Conservation (phyloP, 768 basidiomycete species). For the Mycena indigotica region DNA sequence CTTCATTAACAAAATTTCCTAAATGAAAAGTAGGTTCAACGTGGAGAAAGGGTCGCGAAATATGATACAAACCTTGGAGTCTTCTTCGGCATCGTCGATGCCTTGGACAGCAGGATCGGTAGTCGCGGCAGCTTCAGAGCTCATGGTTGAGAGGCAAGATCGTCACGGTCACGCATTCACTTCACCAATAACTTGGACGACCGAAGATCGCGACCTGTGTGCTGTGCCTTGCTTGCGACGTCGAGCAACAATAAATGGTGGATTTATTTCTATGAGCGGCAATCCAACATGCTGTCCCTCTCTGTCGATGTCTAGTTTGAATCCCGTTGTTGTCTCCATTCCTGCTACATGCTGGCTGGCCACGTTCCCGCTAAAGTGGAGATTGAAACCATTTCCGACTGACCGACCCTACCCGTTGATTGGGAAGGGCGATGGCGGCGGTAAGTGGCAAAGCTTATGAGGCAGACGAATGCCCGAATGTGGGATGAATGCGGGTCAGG, state of each 20-base stretch:
- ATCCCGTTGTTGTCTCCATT: too few relatives aligned
- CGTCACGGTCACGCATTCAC: not conserved
- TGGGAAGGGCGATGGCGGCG: not conserved
- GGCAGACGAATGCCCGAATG: not conserved
- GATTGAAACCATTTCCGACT: not conserved
- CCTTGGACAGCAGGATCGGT: slow-evolving; percentile 12
- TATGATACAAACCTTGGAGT: slow-evolving; percentile 55
- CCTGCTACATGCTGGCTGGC: too few relatives aligned
- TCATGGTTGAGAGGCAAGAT: not conserved
- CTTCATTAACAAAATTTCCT: slow-evolving; percentile 92
- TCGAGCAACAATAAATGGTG: too few relatives aligned
- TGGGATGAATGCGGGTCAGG: too few relatives aligned
- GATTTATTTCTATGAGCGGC: too few relatives aligned
- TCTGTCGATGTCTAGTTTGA: too few relatives aligned
- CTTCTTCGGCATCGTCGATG: slow-evolving; percentile 65
- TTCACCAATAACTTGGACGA: too few relatives aligned
- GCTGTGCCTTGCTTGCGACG: too few relatives aligned
- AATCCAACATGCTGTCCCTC: too few relatives aligned
- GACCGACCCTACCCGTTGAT: not conserved
- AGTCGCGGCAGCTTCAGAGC: not conserved
- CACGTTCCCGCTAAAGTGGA: too few relatives aligned
- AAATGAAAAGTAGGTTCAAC: slow-evolving; percentile 25
- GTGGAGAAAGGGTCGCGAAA: slow-evolving; percentile 10
- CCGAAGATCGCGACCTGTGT: too few relatives aligned
- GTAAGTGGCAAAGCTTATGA: not conserved